phyloP scores from a whole-genome alignment of 2,329 filamentous ascomycete species.

The Penicillium paneum region DNA sequence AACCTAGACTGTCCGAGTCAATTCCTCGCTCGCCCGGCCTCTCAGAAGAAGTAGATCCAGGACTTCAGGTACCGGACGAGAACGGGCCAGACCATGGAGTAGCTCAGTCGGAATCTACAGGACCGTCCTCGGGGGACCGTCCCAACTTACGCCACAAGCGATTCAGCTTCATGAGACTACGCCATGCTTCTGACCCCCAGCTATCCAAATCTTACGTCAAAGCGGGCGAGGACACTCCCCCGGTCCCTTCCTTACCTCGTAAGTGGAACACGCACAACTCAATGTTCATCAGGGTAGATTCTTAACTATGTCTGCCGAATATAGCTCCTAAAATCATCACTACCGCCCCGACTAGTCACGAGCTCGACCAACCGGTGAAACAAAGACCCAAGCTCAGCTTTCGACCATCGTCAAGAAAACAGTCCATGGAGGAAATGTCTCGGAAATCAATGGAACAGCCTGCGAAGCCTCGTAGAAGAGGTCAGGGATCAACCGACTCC shows the following conservation, averaged over 20 bases:
- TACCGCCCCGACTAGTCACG: conserved; percentile 74
- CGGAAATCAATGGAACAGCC: conserved; percentile 15
- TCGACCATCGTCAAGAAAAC: conserved; percentile 33
- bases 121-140: conserved; percentile 19
- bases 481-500: conserved; percentile 29
- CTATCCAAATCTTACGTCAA: conserved; percentile 69
- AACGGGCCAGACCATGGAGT: conserved; percentile 15
- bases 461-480: conserved; percentile 20
- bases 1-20: conserved; percentile 37
- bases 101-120: conserved; percentile 15
- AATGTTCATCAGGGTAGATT: not conserved
- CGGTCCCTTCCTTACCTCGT: conserved; percentile 41
- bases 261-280: conserved; percentile 20
- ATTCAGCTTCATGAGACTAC: conserved; percentile 73
- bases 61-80: conserved; percentile 13
- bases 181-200: conserved; percentile 91
- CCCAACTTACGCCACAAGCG: conserved; percentile 42
- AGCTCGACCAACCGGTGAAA: conserved; percentile 49
- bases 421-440: conserved; percentile 32
- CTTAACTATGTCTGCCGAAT: conserved; percentile 14
- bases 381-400: conserved; percentile 43
- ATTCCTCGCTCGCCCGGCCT: conserved; percentile 27
- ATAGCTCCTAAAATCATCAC: conserved; percentile 73
- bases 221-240: conserved; percentile 56
- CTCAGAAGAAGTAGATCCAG: conserved; percentile 12